These are phyloP conservation scores for Saturnispora zaruensis DNA, from an alignment of 805 yeast genomes.

Conservation along the genomic window DNA sequence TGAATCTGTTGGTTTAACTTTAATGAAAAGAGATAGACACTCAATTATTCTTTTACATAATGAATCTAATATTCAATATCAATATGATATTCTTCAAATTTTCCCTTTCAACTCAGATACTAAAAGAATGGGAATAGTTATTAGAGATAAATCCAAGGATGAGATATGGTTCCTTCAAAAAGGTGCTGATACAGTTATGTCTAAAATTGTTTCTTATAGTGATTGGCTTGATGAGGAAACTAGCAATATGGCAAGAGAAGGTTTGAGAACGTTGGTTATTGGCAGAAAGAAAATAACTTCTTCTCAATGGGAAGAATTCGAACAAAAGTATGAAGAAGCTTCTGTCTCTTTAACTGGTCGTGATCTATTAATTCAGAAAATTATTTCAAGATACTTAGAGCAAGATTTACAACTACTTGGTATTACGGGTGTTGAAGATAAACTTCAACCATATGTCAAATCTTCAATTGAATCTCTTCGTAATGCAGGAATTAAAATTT, in stretches of 20 bases:
- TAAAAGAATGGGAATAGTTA: conserved; percentile 90
- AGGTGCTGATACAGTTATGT: conserved; percentile 97
- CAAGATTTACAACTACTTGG: conserved; percentile 80
- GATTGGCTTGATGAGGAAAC: conserved; percentile 99
- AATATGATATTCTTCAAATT: conserved; percentile 64
- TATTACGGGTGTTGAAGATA: conserved; percentile 95
- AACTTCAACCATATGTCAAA: conserved; percentile 84
- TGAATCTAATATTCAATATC: conserved; percentile 40
- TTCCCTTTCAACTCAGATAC: conserved; percentile 96
- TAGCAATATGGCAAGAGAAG: conserved; percentile 96
- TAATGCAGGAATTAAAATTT: conserved; percentile 93
- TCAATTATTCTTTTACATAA: conserved; percentile 61
- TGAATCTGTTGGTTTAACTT: conserved; percentile 72
- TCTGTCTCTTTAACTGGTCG: conserved; percentile 72
- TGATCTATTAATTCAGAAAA: conserved; percentile 63
- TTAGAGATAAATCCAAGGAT: conserved; percentile 50
- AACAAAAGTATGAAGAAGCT: conserved; percentile 59
- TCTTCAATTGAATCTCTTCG: conserved; percentile 84
- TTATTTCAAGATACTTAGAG: conserved; percentile 64
- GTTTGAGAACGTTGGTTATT: conserved; percentile 87
- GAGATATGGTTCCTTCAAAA: conserved; percentile 83
- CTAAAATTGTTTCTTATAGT: conserved; percentile 66
- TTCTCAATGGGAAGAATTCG: conserved; percentile 53
- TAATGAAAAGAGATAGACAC: conserved; percentile 74
- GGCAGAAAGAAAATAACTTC: conserved; percentile 67